Evolutionary conservation across 2,329 filamentous ascomycete genomes (phyloP).

Genomic region (Aspergillus tubingensis): DNA sequence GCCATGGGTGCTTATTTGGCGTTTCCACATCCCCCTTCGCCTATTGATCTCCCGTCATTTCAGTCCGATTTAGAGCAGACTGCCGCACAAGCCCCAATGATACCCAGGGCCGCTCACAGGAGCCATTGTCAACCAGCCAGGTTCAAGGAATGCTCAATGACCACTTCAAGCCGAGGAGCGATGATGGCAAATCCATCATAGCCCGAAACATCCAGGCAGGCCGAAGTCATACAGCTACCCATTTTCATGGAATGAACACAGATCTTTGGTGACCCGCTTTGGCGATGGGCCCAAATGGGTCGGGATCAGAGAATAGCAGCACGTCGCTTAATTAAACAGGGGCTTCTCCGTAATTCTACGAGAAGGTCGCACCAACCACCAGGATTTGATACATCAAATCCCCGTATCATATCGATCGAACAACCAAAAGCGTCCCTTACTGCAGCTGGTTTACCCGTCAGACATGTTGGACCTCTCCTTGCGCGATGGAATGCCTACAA

Average conservation of each 20-base stretch:
- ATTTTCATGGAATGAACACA: background rate
- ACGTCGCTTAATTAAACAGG: background rate
- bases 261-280: background rate
- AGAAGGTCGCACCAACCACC: background rate
- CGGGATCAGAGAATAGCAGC: background rate
- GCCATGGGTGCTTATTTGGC: background rate
- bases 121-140: background rate
- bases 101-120: background rate
- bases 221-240: background rate
- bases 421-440: too few relatives aligned
- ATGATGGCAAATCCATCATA: background rate
- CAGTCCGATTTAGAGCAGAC: background rate
- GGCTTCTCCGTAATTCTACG: background rate
- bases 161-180: background rate
- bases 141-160: background rate
- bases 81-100: background rate
- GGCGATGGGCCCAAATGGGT: background rate
- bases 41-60: too few relatives aligned
- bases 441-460: too few relatives aligned
- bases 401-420: background rate
- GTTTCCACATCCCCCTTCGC: background rate
- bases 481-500: background rate
- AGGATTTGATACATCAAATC: background rate
- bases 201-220: background rate
- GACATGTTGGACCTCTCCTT: background rate